Evolutionary conservation across 768 basidiomycete species (phyloP).

Genomic region (Dendrothele bispora): DNA sequence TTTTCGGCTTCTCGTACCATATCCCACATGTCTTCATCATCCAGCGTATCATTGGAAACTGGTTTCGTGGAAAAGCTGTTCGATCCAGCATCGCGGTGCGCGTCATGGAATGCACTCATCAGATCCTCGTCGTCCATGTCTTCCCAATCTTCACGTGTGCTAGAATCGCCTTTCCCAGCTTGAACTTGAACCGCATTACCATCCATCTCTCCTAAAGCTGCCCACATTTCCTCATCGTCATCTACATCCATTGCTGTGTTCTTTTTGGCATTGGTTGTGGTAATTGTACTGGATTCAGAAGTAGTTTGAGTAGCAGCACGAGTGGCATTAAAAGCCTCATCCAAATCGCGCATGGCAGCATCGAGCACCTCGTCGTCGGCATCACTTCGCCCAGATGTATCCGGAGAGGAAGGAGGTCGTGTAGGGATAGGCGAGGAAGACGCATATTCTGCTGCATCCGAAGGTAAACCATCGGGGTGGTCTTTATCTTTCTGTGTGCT

Average conservation of each 20-base stretch:
- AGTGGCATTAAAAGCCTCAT: conserved; percentile 5
- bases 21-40: conserved; percentile 76
- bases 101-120: too few species aligned
- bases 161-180: too few species aligned
- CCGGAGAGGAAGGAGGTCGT: conserved; percentile 41
- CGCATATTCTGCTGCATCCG: conserved; percentile 27
- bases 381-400: conserved; percentile 36
- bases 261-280: conserved; percentile 8
- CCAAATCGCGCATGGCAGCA: conserved; percentile 10
- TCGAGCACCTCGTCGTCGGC: conserved; percentile 33
- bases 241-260: conserved; percentile 27
- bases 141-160: too few species aligned
- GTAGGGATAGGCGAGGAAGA: conserved; percentile 34
- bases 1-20: conserved; percentile 58
- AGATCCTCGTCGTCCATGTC: too few species aligned
- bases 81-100: not conserved
- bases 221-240: conserved; percentile 41
- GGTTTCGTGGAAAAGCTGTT: conserved; percentile 9
- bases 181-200: too few species aligned
- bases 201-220: conserved; percentile 18
- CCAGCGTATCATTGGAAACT: conserved; percentile 2
- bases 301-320: not conserved
- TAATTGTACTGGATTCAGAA: not conserved
- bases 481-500: conserved; percentile 26
- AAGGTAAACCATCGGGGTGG: conserved; percentile 12